phyloP scores from a whole-genome alignment of 2,329 filamentous ascomycete genomes.

The Neocucurbitaria cava region DNA sequence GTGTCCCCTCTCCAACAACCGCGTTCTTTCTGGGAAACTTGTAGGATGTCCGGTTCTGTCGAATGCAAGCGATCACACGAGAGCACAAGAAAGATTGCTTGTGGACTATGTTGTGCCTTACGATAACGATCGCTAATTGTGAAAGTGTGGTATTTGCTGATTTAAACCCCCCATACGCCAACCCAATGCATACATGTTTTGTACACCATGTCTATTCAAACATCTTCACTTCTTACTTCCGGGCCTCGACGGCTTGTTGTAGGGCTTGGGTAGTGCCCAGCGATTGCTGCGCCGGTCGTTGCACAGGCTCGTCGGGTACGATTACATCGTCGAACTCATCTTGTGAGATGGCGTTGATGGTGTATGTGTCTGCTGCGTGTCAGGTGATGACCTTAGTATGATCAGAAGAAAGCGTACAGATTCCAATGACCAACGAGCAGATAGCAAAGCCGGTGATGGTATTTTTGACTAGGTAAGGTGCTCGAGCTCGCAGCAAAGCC shows the following conservation, averaged over 20 bases:
- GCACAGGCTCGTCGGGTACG: constrained; percentile 75
- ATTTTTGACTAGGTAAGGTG: constrained; percentile 93
- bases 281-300: constrained; percentile 46
- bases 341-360: constrained; percentile 86
- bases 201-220: constrained; percentile 33
- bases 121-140: constrained; percentile 7
- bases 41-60: too few species aligned
- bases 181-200: constrained; percentile 36
- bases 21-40: too few species aligned
- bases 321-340: constrained; percentile 97
- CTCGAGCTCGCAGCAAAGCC: constrained; percentile 87
- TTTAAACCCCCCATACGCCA: constrained; percentile 32
- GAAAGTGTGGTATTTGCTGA: constrained; percentile 23
- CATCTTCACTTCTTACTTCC: constrained; percentile 24
- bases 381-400: constrained; percentile 7
- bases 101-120: neutral
- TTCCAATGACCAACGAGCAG: constrained; percentile 75
- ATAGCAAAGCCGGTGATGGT: constrained; percentile 79
- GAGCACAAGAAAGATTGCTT: neutral
- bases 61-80: neutral
- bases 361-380: constrained; percentile 65
- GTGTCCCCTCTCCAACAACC: too few species aligned
- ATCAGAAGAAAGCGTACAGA: constrained; percentile 67
- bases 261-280: constrained; percentile 38
- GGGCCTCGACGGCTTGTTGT: constrained; percentile 38